These are phyloP conservation scores for Podospora fimiseda DNA, from an alignment of 495 filamentous ascomycete genomes.

Conservation along the genomic window DNA sequence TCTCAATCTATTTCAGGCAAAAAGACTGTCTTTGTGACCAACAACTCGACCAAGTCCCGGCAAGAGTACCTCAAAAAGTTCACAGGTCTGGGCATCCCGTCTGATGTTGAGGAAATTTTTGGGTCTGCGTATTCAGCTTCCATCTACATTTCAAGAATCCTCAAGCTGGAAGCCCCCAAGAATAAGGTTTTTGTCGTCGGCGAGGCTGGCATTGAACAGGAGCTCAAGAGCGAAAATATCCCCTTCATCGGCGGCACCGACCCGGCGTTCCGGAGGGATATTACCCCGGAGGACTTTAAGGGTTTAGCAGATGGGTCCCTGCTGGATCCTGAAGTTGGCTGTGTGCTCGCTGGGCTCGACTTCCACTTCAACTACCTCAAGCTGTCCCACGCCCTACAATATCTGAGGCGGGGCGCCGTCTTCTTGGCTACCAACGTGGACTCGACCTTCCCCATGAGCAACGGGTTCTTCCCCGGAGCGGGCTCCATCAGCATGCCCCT, in stretches of 20 bases:
- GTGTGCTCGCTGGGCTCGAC: conserved; percentile 85
- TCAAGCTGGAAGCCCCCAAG: conserved; percentile 65
- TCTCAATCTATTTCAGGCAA: conserved; percentile 54
- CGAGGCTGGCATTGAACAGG: conserved; percentile 84
- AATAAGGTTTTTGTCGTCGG: conserved; percentile 93
- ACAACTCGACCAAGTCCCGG: conserved; percentile 97
- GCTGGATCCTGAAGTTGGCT: conserved; percentile 79
- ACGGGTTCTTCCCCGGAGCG: conserved; percentile 83
- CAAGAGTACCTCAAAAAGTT: conserved; percentile 89
- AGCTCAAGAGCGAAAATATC: conserved; percentile 70
- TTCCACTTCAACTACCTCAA: conserved; percentile 95
- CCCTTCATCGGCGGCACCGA: conserved; percentile 86
- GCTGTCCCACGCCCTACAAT: conserved; percentile 73
- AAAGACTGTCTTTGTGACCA: conserved; percentile 91
- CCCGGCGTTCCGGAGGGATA: conserved; percentile 64
- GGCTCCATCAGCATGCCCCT: conserved; percentile 77
- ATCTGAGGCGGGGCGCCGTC: conserved; percentile 72
- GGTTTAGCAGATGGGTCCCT: conserved; percentile 66
- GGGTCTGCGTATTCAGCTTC: conserved; percentile 90
- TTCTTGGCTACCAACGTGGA: conserved; percentile 95
- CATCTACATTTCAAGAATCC: conserved; percentile 91
- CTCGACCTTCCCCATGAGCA: conserved; percentile 72
- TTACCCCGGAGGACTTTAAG: conserved; percentile 72
- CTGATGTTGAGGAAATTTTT: conserved; percentile 82
- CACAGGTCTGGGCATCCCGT: conserved; percentile 71